Evolutionary conservation across 2,329 filamentous ascomycete genomes (phyloP), one percentile per base, ranked within the genome.

Genomic region (Sclerotinia nivalis): DNA sequence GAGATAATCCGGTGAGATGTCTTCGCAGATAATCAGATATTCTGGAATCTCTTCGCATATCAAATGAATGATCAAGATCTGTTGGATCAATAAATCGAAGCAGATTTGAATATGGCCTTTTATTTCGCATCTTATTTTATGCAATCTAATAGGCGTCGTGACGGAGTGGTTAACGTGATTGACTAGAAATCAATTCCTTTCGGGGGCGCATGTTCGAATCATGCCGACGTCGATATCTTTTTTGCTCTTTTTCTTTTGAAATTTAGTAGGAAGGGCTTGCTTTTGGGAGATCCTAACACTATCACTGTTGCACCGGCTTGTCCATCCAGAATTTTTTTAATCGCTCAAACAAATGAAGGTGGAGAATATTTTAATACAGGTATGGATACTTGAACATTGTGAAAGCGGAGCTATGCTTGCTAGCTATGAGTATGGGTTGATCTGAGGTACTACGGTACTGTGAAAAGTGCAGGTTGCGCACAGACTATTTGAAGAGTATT

Each of bases 81-180:
- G 20, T n/a, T 20, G 18, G 8, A 25, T 8, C 2, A 18, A 25
- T 13, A 4, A 18, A 20, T 64, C 15, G 5, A 22, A 7, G 6
- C 2, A 1, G 37, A 3, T 9, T 4, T 40, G 10, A 5, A 6
- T 10, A 37, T 15, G 8, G 1, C 1, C 4, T 22, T 34, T 22
- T 12, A 1, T 13, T 4, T 12, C 0, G 0, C 2, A 0, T 0
- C 0, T 0, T 0, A 0, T 0, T 22, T 37, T 56, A 34, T 37
- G 31, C 34, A 37, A 56, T 37, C 10, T 18, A 37, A 5, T 20
- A 40, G 47, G 45, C 60, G 60, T 64, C 60, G 60, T 64, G 45
- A 64, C 60, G 60, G 60, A 64, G 60, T 64, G 60, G 60, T 64
- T 64, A 64, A 64, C 60, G 60, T 64, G 60, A 64, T 64, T 64